phyloP scores from a whole-genome alignment of 2,329 filamentous ascomycete genomes.

The Raffaelea albimanens region DNA sequence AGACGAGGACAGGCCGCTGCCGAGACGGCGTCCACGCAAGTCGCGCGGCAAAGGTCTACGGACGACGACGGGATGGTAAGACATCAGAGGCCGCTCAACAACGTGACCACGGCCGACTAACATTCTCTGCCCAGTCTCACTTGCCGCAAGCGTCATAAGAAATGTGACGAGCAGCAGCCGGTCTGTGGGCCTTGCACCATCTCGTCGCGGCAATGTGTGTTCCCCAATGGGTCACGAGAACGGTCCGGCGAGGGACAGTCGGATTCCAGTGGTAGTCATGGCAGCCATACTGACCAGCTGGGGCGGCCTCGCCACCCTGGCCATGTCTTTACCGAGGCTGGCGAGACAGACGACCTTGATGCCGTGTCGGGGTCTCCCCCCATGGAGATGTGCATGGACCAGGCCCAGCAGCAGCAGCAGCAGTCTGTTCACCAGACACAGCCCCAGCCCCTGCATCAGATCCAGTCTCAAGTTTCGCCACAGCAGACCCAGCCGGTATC shows the following conservation, averaged over 20 bases:
- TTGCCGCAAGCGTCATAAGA: slow-evolving; percentile 37
- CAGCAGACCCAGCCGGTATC: slow-evolving; percentile 5
- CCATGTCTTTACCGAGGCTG: too few species aligned
- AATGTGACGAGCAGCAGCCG: slow-evolving; percentile 34
- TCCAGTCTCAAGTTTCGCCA: background rate
- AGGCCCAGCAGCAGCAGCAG: background rate
- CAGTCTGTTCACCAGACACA: too few species aligned
- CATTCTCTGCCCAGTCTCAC: slow-evolving; percentile 21
- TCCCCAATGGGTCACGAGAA: too few species aligned
- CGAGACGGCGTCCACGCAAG: slow-evolving; percentile 14
- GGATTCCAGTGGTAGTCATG: too few species aligned
- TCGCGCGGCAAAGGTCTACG: slow-evolving; percentile 31
- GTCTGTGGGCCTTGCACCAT: slow-evolving; percentile 17
- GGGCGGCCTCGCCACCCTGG: too few species aligned
- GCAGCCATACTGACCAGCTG: too few species aligned
- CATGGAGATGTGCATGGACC: too few species aligned
- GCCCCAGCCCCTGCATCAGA: background rate
- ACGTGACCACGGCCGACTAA: background rate
- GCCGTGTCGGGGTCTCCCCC: too few species aligned
- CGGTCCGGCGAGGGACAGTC: too few species aligned
- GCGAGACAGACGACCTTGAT: too few species aligned
- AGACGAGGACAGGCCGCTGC: too few species aligned
- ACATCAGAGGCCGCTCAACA: slow-evolving; percentile 16
- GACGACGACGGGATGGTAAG: slow-evolving; percentile 31
- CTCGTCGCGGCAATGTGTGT: slow-evolving; percentile 15